Evolutionary conservation across 73 alveolate species (phyloP), one percentile per base, ranked within the genome.

Genomic region (Strombidium stylifer): DNA sequence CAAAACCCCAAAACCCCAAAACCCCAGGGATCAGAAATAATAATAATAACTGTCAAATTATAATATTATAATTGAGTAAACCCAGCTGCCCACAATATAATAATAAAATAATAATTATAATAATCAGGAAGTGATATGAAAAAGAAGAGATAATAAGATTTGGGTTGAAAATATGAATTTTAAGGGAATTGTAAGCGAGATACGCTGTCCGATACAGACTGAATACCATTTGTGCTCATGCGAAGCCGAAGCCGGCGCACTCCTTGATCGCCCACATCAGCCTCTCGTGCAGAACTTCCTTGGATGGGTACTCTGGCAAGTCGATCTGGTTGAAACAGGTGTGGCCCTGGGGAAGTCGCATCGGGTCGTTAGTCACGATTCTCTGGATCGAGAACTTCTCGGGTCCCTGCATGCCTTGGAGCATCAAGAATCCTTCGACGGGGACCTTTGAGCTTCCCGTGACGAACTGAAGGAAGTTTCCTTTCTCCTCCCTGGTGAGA

Each of bases 281-380:
- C 75, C 96, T 89, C 50, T 95, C 98, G 28, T 90, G 81, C 65
- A 95, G 85, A 44, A 95, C 80, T 50, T 95, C 97, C 54, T 92
- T 93, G 49, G 91, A 81, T 35, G 99, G 99, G 61, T 95, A 95
- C 36, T 95, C 98, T 44, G 99, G 99, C 59, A 95, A 59, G 72
- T 95, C 99, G 46, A 95, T 76, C 84, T 94, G 94, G 79, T 94
- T 94, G 68, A 93, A 81, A 19, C 98, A 93, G 21, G 96, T 86
- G 68, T 93, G 94, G 25, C 95, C 98, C 7, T 84, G 51, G 39
- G 95, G 93, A 14, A 92, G 44, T 59, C 98, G 72, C 46, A 84
- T 88, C 39, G 37, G 62, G 86, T 91, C 89, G 31, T 70, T 81
- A 57, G 90, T 90, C 48, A 73, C 81, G 11, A 74, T 78, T 64